These are phyloP conservation scores for Larix sibirica DNA, from an alignment of 83 land plant species.

Conservation along the genomic window DNA sequence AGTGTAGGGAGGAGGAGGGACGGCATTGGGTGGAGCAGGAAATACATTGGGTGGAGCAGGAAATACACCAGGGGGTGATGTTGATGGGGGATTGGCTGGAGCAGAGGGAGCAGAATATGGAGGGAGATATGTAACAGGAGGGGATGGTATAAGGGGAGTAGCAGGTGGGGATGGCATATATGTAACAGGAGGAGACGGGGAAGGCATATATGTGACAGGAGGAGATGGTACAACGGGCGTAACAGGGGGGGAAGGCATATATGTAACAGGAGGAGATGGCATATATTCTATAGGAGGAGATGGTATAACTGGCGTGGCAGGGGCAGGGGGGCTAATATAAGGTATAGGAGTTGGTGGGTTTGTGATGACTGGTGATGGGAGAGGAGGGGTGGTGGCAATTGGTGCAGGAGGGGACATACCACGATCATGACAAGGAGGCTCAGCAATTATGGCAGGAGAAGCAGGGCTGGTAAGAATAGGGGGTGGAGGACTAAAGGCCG, in stretches of 20 bases:
- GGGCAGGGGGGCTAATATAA: too few relatives aligned
- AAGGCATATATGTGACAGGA: too few relatives aligned
- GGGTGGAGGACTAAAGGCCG: too few relatives aligned
- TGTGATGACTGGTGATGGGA: too few relatives aligned
- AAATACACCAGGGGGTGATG: not conserved
- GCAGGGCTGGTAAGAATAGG: too few relatives aligned
- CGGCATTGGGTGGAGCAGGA: not conserved
- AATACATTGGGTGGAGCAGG: not conserved
- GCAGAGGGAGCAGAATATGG: not conserved
- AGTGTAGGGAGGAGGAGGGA: not conserved
- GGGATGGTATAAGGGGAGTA: conserved; percentile 21
- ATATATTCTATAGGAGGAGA: too few relatives aligned
- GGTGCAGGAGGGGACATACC: too few relatives aligned
- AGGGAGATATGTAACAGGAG: not conserved
- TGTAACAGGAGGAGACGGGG: conserved; percentile 15
- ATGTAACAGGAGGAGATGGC: not conserved
- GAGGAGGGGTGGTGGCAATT: too few relatives aligned
- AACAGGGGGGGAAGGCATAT: not conserved
- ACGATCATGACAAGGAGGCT: too few relatives aligned
- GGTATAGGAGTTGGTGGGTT: too few relatives aligned
- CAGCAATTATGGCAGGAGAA: too few relatives aligned
- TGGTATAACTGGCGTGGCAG: too few relatives aligned
- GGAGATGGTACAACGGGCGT: not conserved
- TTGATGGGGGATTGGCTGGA: not conserved
- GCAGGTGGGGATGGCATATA: not conserved